phyloP scores from a whole-genome alignment of 73 alveolate genomes.

The Paramecium bursaria region DNA sequence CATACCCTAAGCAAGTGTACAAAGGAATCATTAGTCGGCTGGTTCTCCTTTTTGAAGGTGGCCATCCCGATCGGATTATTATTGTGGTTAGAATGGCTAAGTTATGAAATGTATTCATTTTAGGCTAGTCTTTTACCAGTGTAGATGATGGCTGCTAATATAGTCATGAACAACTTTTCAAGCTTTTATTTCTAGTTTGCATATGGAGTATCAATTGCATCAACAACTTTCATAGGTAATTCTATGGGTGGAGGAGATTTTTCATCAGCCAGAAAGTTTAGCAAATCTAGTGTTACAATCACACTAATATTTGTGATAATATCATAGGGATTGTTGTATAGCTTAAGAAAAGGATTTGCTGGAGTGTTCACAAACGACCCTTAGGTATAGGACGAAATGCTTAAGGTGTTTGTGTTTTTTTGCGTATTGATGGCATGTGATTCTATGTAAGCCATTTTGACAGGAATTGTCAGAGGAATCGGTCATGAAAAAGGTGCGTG shows the following conservation, averaged over 20 bases:
- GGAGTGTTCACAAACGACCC: constrained; percentile 13
- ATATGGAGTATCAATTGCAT: constrained; percentile 34
- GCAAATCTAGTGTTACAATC: constrained; percentile 3
- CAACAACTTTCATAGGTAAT: constrained; percentile 46
- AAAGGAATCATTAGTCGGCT: neutral
- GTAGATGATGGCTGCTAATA: neutral
- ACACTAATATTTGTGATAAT: neutral
- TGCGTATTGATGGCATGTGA: constrained; percentile 17
- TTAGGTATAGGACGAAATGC: neutral
- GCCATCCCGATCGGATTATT: constrained; percentile 14
- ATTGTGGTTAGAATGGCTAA: constrained; percentile 7
- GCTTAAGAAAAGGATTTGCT: neutral
- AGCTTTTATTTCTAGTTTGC: constrained; percentile 22
- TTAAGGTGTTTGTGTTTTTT: neutral
- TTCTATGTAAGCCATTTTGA: constrained; percentile 1
- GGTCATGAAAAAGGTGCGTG: constrained; percentile 30
- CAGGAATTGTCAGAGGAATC: constrained; percentile 31
- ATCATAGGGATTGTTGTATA: neutral
- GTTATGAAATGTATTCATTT: constrained; percentile 38
- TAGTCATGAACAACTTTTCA: constrained; percentile 17
- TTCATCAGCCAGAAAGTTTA: neutral
- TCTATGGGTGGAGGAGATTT: neutral
- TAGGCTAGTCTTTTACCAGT: constrained; percentile 4
- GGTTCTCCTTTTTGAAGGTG: constrained; percentile 15
- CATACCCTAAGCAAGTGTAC: neutral